Evolutionary conservation across 495 filamentous ascomycete species (phyloP).

Genomic region (Lophiotrema nucula): DNA sequence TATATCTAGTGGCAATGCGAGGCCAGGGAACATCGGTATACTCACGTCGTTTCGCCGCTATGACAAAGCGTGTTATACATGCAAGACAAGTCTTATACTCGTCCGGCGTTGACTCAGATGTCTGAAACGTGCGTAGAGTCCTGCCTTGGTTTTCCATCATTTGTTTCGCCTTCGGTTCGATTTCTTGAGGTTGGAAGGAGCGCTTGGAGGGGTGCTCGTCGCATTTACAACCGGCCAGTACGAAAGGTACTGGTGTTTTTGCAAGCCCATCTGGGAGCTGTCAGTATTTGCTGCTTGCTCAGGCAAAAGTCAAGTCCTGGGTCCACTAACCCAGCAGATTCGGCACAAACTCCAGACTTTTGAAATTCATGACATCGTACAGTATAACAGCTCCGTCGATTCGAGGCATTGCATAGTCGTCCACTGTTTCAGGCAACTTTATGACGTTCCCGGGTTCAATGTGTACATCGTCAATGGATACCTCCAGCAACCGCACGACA

Average conservation of each 20-base stretch:
- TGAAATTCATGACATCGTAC: slow-evolving; percentile 78
- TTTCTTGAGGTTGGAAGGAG: slow-evolving; percentile 57
- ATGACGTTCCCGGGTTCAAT: slow-evolving; percentile 66
- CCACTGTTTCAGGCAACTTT: slow-evolving; percentile 73
- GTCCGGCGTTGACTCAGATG: slow-evolving; percentile 66
- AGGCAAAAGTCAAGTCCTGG: neutral
- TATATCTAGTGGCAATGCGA: no score
- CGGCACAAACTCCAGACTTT: slow-evolving; percentile 65
- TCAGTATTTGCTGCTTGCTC: slow-evolving; percentile 6
- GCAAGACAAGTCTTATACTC: slow-evolving; percentile 76
- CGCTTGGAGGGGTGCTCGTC: slow-evolving; percentile 62
- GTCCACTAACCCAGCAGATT: slow-evolving; percentile 68
- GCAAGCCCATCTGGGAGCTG: slow-evolving; percentile 61
- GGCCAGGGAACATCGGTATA: slow-evolving; percentile 1
- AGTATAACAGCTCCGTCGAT: slow-evolving; percentile 82
- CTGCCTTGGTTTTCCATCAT: no score
- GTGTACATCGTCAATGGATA: slow-evolving; percentile 65
- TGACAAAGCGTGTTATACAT: slow-evolving; percentile 68
- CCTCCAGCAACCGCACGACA: slow-evolving; percentile 76
- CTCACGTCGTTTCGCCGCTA: slow-evolving; percentile 47
- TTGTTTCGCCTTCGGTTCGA: slow-evolving; percentile 56
- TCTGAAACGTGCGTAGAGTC: slow-evolving; percentile 69
- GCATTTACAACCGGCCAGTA: slow-evolving; percentile 83
- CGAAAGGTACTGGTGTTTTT: slow-evolving; percentile 64
- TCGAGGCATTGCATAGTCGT: slow-evolving; percentile 62